phyloP scores from a whole-genome alignment of 768 basidiomycete species.

The Clitopilus passeckerianus region DNA sequence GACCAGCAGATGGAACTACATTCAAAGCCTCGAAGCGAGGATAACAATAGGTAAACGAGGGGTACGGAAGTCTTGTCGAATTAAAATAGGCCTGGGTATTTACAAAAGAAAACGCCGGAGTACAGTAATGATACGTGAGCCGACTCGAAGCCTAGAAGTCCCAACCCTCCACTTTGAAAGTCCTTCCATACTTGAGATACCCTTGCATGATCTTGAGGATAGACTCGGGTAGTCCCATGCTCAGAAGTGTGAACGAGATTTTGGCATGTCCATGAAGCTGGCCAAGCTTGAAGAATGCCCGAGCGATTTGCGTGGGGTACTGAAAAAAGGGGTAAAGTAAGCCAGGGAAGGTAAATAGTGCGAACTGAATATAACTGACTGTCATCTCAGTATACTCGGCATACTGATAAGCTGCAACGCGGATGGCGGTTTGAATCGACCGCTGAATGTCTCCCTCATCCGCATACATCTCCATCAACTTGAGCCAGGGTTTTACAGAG shows the following conservation, averaged over 20 bases:
- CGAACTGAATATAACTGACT: slow-evolving; percentile 38
- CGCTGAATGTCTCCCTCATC: slow-evolving; percentile 93
- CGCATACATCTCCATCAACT: slow-evolving; percentile 94
- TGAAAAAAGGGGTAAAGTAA: slow-evolving; percentile 22
- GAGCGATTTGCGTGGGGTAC: slow-evolving; percentile 90
- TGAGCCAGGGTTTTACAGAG: slow-evolving; percentile 88
- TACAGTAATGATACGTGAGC: not conserved
- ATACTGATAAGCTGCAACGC: slow-evolving; percentile 89
- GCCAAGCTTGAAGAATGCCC: slow-evolving; percentile 89
- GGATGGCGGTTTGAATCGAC: slow-evolving; percentile 86
- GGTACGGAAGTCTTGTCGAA: not conserved
- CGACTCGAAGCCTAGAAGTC: slow-evolving; percentile 47
- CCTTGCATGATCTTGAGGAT: slow-evolving; percentile 92
- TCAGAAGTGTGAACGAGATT: slow-evolving; percentile 87
- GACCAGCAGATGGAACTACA: not conserved
- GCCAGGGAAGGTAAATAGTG: not conserved
- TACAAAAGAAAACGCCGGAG: not conserved
- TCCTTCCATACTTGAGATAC: slow-evolving; percentile 82
- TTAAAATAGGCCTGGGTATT: not conserved
- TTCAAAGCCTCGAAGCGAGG: not conserved
- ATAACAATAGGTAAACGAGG: not conserved
- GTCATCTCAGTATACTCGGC: slow-evolving; percentile 88
- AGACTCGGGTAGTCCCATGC: slow-evolving; percentile 89
- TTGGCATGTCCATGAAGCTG: slow-evolving; percentile 92
- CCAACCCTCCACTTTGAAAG: slow-evolving; percentile 84